Base-by-base conservation (phyloP, 441 rosid species). In the Euphorbia celastroides region DNA sequence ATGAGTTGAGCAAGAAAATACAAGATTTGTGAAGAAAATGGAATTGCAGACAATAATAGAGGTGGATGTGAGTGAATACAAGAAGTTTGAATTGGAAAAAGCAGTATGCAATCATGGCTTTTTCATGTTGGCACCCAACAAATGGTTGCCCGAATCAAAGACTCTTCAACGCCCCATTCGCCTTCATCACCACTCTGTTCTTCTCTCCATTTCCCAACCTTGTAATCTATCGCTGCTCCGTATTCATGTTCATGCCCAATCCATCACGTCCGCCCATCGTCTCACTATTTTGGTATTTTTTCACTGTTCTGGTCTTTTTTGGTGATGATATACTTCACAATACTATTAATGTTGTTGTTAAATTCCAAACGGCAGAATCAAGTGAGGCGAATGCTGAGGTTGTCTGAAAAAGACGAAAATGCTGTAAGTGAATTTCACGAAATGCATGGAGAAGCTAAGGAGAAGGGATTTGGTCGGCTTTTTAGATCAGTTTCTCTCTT, bases 111-210 rank as follows among this genome's bases (percentile, higher is more conserved):
- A 84, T 64, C 93, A 87, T 68, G 93, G 88, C 7, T 77, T 80
- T 61, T 85, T 83, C 72, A 87, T 85, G 90, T 82, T 85, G 88
- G 70, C 86, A 30, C 90, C 86, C 7, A 85, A 87, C 32, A 57
- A 46, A 0, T 83, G 87, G 87, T 32, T 69, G 22, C 74, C 83
- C 4, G 36, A 68, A 30, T 62, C 72, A 13, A 80, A 78, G 48
- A 82, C 84, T 41, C 62, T 83, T 0, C 65, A 38, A 3, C 84
- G 87, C 17, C 90, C 86, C 1, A 48, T 83, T 22, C 71, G 71
- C 4, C 78, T 83, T 5, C 11, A 62, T 51, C 5, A 57, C 12
- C 22, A 70, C 7, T 79, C 81, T 0, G 38, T 77, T 5, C 41
- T 19, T 12, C 82, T 78, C 23, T 75, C 82, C 1, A 77, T 85